phyloP scores from a whole-genome alignment of 345 rosid species.

The Salix brachista region DNA sequence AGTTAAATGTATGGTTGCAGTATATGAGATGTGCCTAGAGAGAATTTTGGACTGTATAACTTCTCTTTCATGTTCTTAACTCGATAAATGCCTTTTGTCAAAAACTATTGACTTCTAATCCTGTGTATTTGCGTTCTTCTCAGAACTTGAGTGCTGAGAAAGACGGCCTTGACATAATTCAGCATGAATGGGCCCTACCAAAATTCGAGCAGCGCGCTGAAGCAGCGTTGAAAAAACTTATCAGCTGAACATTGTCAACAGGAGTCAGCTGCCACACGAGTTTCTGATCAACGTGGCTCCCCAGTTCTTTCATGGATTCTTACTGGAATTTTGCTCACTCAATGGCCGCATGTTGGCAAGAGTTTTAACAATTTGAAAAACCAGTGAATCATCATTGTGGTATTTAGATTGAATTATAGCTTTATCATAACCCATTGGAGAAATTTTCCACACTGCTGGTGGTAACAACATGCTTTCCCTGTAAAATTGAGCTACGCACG shows the following conservation, averaged over 20 bases:
- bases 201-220: slow-evolving; percentile 90
- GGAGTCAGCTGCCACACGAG: neutral
- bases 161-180: slow-evolving; percentile 29
- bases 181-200: slow-evolving; percentile 60
- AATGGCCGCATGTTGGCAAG: neutral
- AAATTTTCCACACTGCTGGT: neutral
- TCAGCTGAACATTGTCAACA: slow-evolving; percentile 33
- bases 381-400: slow-evolving; percentile 1
- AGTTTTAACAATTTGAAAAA: neutral
- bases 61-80: neutral
- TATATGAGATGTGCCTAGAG: neutral
- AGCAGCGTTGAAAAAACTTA: slow-evolving; percentile 67
- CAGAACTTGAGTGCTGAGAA: slow-evolving; percentile 65
- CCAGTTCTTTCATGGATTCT: neutral
- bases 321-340: neutral
- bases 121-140: neutral
- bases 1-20: neutral
- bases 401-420: neutral
- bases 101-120: neutral
- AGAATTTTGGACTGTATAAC: neutral
- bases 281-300: neutral
- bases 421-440: neutral
- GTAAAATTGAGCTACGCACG: neutral
- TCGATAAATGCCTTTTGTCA: too few relatives aligned
- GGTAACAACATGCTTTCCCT: neutral